These are phyloP conservation scores for Metschnikowia aberdeeniae DNA, from an alignment of 805 yeast species.

Conservation along the genomic window DNA sequence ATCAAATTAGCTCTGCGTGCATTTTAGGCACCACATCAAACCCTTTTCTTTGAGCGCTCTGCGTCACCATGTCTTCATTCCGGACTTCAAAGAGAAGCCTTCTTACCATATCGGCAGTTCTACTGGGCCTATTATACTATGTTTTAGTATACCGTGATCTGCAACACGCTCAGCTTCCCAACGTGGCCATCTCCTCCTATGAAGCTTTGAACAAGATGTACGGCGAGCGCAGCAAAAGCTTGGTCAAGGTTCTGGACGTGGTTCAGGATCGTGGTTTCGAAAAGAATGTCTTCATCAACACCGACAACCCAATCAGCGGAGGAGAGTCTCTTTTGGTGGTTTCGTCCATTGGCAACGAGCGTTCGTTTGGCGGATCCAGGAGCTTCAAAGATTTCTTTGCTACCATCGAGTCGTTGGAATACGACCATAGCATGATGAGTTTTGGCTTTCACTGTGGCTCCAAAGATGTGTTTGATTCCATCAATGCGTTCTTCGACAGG, in stretches of 20 bases:
- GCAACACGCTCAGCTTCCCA: background rate
- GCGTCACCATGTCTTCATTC: background rate
- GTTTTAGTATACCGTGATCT: background rate
- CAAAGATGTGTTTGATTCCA: conserved; percentile 20
- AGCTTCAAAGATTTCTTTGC: conserved; percentile 30
- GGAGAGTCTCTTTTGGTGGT: conserved; percentile 15
- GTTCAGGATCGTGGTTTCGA: conserved; percentile 2
- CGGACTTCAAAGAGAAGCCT: background rate
- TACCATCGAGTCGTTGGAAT: conserved; percentile 25
- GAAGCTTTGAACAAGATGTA: background rate
- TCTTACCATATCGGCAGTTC: background rate
- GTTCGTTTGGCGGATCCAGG: conserved; percentile 35
- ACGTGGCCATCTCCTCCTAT: background rate
- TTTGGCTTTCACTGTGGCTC: conserved; percentile 33
- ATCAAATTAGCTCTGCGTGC: too few species aligned
- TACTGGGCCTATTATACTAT: background rate
- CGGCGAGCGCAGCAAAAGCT: background rate
- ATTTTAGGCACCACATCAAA: too few species aligned
- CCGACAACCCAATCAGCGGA: background rate
- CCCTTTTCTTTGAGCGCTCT: too few species aligned
- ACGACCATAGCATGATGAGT: conserved; percentile 17
- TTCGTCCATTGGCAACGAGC: conserved; percentile 25
- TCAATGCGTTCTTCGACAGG: conserved; percentile 18
- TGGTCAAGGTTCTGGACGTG: background rate
- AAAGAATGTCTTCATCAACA: conserved; percentile 2